These are phyloP conservation scores for Suillus cothurnatus DNA, from an alignment of 768 basidiomycete species.

Conservation along the genomic window DNA sequence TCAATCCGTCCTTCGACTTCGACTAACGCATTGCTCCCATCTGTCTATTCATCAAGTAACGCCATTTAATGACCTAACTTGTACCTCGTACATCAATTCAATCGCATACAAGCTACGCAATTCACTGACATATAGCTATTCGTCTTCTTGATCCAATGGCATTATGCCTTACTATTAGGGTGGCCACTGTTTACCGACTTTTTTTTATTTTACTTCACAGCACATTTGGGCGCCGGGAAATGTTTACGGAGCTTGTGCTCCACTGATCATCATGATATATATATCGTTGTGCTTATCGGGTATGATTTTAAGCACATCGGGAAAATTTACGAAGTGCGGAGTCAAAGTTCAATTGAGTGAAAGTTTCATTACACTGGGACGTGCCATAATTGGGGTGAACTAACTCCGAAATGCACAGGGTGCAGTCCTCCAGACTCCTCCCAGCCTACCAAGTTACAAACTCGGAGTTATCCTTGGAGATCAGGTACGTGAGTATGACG, in stretches of 20 bases:
- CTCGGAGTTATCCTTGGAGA: constrained; percentile 6
- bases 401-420: background rate
- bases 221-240: constrained; percentile 12
- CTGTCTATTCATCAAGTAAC: constrained; percentile 19
- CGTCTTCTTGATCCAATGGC: constrained; percentile 12
- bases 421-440: background rate
- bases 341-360: constrained; percentile 7
- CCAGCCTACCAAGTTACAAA: background rate
- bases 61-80: constrained; percentile 28
- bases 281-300: constrained; percentile 9
- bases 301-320: background rate
- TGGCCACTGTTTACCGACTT: constrained; percentile 2
- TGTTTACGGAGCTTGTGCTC: constrained; percentile 13
- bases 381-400: constrained; percentile 27
- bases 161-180: background rate
- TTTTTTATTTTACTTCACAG: background rate
- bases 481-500: constrained; percentile 2
- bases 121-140: constrained; percentile 13
- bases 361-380: constrained; percentile 26
- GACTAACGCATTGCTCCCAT: constrained; percentile 18
- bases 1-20: constrained; percentile 12
- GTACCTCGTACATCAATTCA: constrained; percentile 28
- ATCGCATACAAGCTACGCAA: constrained; percentile 8
- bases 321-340: constrained; percentile 5
- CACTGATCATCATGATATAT: constrained; percentile 10